phyloP scores from a whole-genome alignment of 176 grass and related monocot genomes.

The Areca catechu region DNA sequence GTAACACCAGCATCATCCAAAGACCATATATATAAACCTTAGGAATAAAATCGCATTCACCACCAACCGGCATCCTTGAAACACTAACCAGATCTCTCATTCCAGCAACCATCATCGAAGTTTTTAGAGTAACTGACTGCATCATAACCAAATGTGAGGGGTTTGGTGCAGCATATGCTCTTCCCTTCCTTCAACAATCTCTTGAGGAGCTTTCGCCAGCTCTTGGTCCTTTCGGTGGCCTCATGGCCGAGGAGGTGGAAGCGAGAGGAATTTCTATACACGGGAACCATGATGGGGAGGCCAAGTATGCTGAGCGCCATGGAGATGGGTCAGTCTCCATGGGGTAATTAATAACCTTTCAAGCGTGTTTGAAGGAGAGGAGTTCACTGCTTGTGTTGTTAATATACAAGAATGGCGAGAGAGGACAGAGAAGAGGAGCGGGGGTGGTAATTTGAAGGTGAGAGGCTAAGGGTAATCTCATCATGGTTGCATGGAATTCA shows the following conservation, averaged over 20 bases:
- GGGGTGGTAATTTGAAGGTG: too few species aligned
- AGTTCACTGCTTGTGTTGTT: too few species aligned
- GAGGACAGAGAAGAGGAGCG: too few species aligned
- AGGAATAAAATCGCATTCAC: too few species aligned
- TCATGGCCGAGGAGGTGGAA: conserved; percentile 52
- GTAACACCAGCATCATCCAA: too few species aligned
- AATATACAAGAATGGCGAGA: too few species aligned
- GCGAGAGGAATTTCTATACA: conserved; percentile 22
- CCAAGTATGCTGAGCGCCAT: conserved; percentile 23
- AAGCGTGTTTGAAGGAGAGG: too few species aligned
- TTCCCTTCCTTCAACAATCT: conserved; percentile 64
- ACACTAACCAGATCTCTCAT: too few species aligned
- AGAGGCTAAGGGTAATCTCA: too few species aligned
- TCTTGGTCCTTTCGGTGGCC: conserved; percentile 3
- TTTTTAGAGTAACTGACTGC: conserved; percentile 92
- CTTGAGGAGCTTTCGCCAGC: conserved; percentile 51
- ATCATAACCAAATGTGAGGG: conserved; percentile 68
- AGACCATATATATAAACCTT: too few species aligned
- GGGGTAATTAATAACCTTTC: neutral
- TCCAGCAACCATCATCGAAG: conserved; percentile 58
- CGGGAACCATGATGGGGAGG: conserved; percentile 32
- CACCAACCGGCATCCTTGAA: too few species aligned
- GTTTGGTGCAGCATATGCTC: conserved; percentile 42
- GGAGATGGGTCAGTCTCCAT: conserved; percentile 31
- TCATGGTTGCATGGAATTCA: too few species aligned